Base-by-base conservation (phyloP, 2,329 filamentous ascomycete genomes). In the Trichoderma sp. region DNA sequence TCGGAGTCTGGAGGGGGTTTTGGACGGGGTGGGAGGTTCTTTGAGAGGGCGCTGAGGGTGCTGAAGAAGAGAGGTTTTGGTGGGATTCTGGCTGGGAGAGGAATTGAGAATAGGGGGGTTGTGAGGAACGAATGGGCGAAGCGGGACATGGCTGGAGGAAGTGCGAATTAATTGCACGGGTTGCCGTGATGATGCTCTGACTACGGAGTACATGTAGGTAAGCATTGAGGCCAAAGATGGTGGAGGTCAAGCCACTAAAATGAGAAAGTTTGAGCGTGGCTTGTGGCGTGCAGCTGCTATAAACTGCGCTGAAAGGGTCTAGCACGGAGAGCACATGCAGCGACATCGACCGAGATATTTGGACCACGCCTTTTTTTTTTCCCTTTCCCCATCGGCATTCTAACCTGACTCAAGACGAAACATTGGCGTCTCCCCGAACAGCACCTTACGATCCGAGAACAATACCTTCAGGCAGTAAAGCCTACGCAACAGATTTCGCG, bases 1-100 rank as follows among this genome's bases (percentile, higher is more conserved):
- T 97, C 93, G 19, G 84, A 82, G 72, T 97, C 93, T 13, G 89
- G 85, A 22, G 95, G 87, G 13, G 89, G 85, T 69, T 84, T 86
- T 15, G 91, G 90, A 4, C 93, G 89, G 6, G 93, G 90, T 1
- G 94, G 94, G 75, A 96, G 77, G 68, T 71, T 86, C 76, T 90
- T 91, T 59, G 74, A 72, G 59, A 74, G 69, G 58, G 72, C 32
- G n/a, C 74, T 58, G 56, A 77, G 75, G 67, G 74, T 75, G 54
- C 75, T 77, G 73, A 81, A 78, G 67, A 74, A 68, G 29, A 70
- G 73, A 67, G 54, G 60, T 35, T 60, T 8, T 15, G 61, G 58
- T 35, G 63, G 15, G 13, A 22, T n/a, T 39, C 13, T 64, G 15
- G 50, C 17, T 7, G 25, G 17, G 5, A 27, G 10, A 1, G n/a